Evolutionary conservation across 768 basidiomycete species (phyloP).

Genomic region (Lenzites betulinus): DNA sequence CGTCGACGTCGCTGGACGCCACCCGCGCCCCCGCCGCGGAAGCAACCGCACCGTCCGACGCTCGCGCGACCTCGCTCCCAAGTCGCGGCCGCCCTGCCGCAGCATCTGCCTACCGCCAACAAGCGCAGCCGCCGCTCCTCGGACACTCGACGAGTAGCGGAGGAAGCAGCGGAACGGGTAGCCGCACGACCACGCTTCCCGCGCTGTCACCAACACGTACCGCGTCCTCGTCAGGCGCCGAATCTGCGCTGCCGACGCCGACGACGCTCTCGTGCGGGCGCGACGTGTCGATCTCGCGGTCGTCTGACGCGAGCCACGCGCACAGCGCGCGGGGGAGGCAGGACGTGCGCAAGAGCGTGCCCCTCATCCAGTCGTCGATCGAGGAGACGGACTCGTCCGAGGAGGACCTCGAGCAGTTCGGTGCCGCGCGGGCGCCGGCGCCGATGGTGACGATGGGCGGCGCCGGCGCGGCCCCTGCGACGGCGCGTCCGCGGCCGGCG

Average conservation of each 20-base stretch:
- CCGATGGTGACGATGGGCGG: neutral
- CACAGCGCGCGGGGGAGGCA: neutral
- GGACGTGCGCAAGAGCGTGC: neutral
- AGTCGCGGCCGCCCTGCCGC: slow-evolving; percentile 5
- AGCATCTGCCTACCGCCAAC: neutral
- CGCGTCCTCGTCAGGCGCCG: slow-evolving; percentile 21
- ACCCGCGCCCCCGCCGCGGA: neutral
- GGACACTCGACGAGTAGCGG: slow-evolving; percentile 5
- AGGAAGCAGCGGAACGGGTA: slow-evolving; percentile 2
- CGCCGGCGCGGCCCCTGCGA: neutral
- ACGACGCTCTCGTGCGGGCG: slow-evolving; percentile 16
- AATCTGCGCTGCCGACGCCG: slow-evolving; percentile 26
- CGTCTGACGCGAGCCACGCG: slow-evolving; percentile 14
- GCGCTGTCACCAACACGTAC: slow-evolving; percentile 32
- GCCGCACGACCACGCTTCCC: slow-evolving; percentile 17
- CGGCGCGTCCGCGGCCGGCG: slow-evolving; percentile 2
- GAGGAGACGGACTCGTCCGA: slow-evolving; percentile 14
- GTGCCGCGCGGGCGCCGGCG: neutral
- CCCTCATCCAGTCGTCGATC: slow-evolving; percentile 12
- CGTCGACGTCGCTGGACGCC: neutral
- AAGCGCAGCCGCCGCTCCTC: slow-evolving; percentile 5
- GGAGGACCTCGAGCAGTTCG: slow-evolving; percentile 6
- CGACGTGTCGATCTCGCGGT: slow-evolving; percentile 11
- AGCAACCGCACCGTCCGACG: slow-evolving; percentile 1
- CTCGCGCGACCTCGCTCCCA: neutral